Conservation (phyloP, 176 grass and related monocot species). For the Paspalum notatum region DNA sequence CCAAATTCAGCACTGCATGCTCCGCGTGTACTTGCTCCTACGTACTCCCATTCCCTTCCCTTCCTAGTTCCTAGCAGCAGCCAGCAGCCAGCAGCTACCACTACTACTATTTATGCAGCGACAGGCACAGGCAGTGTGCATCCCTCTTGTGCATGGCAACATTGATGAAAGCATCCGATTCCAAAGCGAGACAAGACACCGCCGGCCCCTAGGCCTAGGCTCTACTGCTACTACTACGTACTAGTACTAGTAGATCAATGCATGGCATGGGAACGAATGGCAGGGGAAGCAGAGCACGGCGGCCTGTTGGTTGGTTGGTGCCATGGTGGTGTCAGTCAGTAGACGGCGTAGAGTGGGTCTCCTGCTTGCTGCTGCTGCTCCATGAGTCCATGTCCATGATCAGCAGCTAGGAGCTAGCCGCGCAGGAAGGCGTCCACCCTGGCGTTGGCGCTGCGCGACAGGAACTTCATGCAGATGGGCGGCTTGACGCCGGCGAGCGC, state of each 20-base stretch:
- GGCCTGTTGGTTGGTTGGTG: no score
- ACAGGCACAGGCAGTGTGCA: not conserved
- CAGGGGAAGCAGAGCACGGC: no score
- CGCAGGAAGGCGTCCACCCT: constrained; percentile 56
- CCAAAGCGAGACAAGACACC: constrained; percentile 40
- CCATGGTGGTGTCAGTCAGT: no score
- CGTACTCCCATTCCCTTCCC: not conserved
- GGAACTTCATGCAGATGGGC: constrained; percentile 87
- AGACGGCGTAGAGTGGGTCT: no score
- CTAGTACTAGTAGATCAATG: not conserved
- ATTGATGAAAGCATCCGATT: constrained; percentile 28
- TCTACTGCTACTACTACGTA: not conserved
- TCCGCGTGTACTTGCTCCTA: not conserved
- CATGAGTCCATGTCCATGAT: no score
- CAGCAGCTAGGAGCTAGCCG: no score
- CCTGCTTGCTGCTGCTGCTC: no score
- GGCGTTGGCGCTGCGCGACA: constrained; percentile 46
- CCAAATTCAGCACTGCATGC: constrained; percentile 25
- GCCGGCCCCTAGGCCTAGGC: no score
- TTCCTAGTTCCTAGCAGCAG: not conserved
- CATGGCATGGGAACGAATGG: not conserved
- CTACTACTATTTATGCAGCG: constrained; percentile 29
- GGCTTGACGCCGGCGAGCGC: constrained; percentile 62
- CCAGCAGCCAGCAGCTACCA: no score
- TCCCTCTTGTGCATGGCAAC: not conserved